Conservation (phyloP, 1,139 yeast genomes). For the Saccharomyces pastorianus region DNA sequence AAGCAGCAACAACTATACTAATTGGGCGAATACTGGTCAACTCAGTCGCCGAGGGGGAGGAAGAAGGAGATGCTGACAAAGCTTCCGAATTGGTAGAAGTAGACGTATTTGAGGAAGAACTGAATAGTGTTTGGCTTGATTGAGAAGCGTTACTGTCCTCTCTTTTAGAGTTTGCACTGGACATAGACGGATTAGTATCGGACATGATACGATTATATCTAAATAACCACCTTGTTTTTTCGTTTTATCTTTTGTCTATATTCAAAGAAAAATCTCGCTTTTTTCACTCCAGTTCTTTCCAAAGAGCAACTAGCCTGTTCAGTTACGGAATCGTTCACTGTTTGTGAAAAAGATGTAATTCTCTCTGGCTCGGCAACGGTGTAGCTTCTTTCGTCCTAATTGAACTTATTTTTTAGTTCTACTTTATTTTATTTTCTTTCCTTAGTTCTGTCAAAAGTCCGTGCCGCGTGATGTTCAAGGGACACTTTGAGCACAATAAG, state of each 20-base stretch:
- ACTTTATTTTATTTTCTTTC: not conserved
- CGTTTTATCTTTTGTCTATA: not conserved
- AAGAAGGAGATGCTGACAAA: not conserved
- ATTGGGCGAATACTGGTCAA: conserved; percentile 21
- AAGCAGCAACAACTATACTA: conserved; percentile 26
- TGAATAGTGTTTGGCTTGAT: not conserved
- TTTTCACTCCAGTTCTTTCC: not conserved
- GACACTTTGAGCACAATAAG: not conserved
- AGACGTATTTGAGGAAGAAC: not conserved
- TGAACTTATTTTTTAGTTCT: not conserved
- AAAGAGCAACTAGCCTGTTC: not conserved
- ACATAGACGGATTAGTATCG: not conserved
- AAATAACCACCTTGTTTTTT: not conserved
- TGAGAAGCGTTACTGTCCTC: not conserved
- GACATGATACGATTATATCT: not conserved
- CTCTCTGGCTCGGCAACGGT: not conserved
- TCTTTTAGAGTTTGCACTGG: not conserved
- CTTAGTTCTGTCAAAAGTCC: not conserved
- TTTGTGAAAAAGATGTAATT: not conserved
- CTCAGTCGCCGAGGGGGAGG: not conserved
- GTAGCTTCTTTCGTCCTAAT: not conserved
- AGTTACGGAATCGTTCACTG: not conserved
- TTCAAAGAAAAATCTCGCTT: not conserved
- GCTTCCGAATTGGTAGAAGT: not conserved
- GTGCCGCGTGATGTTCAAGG: not conserved